Evolutionary conservation across 2,329 filamentous ascomycete species (phyloP), one percentile per base, ranked within the genome.

Genomic region (Alternaria sp.): DNA sequence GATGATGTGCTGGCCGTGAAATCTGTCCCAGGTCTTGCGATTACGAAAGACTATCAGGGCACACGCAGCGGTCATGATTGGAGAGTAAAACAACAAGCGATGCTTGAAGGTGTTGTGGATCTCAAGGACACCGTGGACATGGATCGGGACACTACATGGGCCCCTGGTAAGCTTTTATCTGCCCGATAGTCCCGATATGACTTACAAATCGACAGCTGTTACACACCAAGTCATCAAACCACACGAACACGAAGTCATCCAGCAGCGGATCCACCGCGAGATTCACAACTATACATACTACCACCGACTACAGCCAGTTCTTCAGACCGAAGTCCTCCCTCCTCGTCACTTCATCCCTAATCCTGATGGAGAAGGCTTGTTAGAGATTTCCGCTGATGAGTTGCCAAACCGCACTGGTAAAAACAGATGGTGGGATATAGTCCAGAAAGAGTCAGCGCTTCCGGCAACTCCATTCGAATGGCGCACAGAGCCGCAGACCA

Each of bases 261-360:
- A 84, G 62, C 79, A 84, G 63, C 64, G 68, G 23, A 81, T 85
- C 50, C 81, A 79, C 6, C 81, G 83, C 36, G 84, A 86, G 58
- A 83, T 84, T 33, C 84, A 86, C 72, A 81, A 80, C 33, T 79
- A 86, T 67, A 80, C 85, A 60, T 71, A 83, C 34, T 81, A 80
- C 62, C 83, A 85, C 58, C 80, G 81, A 26, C 76, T 84, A 26
- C 80, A 83, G n/a, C 84, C 84, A 3, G 78, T 86, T 23, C 77
- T 82, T 28, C 81, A 86, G 51, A 80, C 82, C 11, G 80, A 86
- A 66, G 78, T 85, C 9, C 76, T 85, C 1, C 83, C 84, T 2
- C 74, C 84, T 0, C 80, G 81, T 10, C 84, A 86, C 67, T 85
- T 83, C 70, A 74, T 82, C 2, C 80, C 77, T 4, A 64, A 72